Evolutionary conservation across 352 stramenopile species (phyloP).

Genomic region (Phytophthora sansomeana): DNA sequence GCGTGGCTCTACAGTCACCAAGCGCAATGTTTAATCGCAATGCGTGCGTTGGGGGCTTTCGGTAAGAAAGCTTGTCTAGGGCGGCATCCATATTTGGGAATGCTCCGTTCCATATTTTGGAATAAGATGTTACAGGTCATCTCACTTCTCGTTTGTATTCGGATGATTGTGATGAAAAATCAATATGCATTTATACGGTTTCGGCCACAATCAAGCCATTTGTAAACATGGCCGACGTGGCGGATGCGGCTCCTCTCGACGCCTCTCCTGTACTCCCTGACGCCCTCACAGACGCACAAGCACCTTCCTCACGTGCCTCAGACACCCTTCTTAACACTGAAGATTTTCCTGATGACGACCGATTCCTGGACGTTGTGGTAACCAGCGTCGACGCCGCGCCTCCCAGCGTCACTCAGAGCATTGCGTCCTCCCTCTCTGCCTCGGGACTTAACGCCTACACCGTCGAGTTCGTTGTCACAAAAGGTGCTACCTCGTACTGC

Average conservation of each 20-base stretch:
- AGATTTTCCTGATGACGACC: constrained; percentile 16
- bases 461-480: constrained; percentile 74
- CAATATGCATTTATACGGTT: no score
- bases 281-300: background rate
- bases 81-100: no score
- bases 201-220: no score
- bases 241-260: background rate
- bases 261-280: background rate
- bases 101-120: no score
- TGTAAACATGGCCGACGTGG: background rate
- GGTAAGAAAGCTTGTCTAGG: no score
- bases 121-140: no score
- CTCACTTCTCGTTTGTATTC: no score
- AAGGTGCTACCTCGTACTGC: constrained; percentile 59
- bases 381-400: constrained; percentile 61
- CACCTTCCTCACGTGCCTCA: background rate
- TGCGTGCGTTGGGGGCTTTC: no score
- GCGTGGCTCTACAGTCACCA: no score
- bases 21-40: no score
- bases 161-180: no score
- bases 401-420: constrained; percentile 44
- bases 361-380: constrained; percentile 67
- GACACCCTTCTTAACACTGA: background rate
- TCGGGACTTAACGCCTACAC: constrained; percentile 45
- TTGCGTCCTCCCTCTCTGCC: constrained; percentile 49